Conservation (phyloP, 1,284 basidiomycete species). For the Pseudozyma sp. region DNA sequence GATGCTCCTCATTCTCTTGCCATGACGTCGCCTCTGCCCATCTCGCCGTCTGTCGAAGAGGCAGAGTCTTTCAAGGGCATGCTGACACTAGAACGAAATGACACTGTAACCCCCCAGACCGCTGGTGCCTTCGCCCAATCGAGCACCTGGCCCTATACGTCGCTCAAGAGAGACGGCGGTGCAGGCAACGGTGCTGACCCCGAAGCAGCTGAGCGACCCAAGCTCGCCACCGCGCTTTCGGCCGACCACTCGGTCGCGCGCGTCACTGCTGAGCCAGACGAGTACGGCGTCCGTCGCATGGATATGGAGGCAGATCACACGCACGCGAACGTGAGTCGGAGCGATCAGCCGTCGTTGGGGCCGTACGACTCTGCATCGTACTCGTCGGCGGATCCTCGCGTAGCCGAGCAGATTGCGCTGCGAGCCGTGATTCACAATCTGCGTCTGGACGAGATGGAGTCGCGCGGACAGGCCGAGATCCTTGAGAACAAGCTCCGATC, state of each 20-base stretch:
- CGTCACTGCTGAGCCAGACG: conserved; percentile 34
- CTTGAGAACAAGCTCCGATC: conserved; percentile 52
- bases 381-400: conserved; percentile 51
- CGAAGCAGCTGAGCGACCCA: conserved; percentile 12
- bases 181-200: conserved; percentile 2
- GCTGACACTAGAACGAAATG: conserved; percentile 18
- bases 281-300: conserved; percentile 43
- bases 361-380: conserved; percentile 55
- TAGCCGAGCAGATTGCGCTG: conserved; percentile 70
- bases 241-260: conserved; percentile 7
- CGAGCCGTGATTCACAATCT: conserved; percentile 62
- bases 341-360: conserved; percentile 33
- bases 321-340: conserved; percentile 24
- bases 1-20: conserved; percentile 3
- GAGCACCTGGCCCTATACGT: conserved; percentile 46
- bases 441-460: conserved; percentile 57
- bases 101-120: conserved; percentile 37
- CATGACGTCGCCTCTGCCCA: conserved; percentile 44
- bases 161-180: conserved; percentile 1
- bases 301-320: conserved; percentile 44
- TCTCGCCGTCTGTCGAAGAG: conserved; percentile 32
- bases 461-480: conserved; percentile 47
- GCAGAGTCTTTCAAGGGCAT: conserved; percentile 1
- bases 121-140: conserved; percentile 31
- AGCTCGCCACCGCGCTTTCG: conserved; percentile 18